Percentiles rank a stretch among this genome's conserved stretches.
These are phyloP conservation scores for Neotropicomus parvogracilis DNA, from an alignment of 1,284 basidiomycete genomes.

Conservation along the genomic window DNA sequence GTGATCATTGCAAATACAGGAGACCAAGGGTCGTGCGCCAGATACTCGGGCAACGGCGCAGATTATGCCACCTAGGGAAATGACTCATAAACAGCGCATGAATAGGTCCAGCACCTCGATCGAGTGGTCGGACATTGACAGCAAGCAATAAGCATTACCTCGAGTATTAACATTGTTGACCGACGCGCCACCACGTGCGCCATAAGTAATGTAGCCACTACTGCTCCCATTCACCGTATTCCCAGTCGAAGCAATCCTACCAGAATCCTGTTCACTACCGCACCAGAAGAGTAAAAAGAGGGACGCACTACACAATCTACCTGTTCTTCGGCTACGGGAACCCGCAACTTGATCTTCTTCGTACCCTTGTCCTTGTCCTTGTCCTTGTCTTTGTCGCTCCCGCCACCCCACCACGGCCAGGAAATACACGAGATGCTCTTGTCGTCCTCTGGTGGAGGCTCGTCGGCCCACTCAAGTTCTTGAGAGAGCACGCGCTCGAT, in stretches of 20 bases:
- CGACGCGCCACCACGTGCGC: not conserved
- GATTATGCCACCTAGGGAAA: not conserved
- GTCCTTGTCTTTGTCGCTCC: conserved; percentile 3
- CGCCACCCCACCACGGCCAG: conserved; percentile 31
- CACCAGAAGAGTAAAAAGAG: not conserved
- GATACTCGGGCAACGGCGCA: too few species aligned
- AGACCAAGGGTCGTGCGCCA: too few species aligned
- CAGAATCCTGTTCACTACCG: not conserved
- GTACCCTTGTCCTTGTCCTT: conserved; percentile 21
- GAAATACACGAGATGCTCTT: not conserved
- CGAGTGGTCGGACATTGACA: not conserved
- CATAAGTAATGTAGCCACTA: not conserved
- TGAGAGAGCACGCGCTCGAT: conserved; percentile 70
- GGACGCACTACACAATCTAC: conserved; percentile 37
- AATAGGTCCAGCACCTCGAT: not conserved
- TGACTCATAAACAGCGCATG: too few species aligned
- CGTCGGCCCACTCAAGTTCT: conserved; percentile 57
- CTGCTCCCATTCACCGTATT: conserved; percentile 44
- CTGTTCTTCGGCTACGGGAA: conserved; percentile 44
- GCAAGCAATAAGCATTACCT: not conserved
- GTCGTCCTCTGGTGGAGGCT: conserved; percentile 15
- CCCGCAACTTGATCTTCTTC: conserved; percentile 28
- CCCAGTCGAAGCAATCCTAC: conserved; percentile 69
- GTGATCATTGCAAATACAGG: not conserved
- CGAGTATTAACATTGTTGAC: not conserved